Evolutionary conservation across 192 early-diverging fungal species (phyloP), one percentile per base, ranked within the genome.

Genomic region (Dissophora ornata): DNA sequence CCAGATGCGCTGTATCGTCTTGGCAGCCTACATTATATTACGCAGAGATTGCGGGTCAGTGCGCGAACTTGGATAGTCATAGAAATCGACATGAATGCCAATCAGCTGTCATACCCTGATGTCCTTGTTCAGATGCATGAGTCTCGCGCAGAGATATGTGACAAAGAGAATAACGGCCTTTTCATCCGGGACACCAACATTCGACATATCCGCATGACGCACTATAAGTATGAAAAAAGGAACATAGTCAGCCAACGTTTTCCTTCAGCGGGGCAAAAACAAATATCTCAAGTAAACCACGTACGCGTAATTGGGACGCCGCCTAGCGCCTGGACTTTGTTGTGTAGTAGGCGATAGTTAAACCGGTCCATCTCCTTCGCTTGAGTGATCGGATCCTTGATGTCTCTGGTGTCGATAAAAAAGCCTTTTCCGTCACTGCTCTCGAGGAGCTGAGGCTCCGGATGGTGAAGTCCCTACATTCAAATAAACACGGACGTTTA

Each of bases 111-210:
- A 12, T 64, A 69, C 75, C 26, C 79, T 58, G 34, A 80, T 80
- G 19, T 80, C 79, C 47, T 68, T 80, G 32, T 68, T 73, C 45
- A 80, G 32, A 48, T 80, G 79, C 61, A 80, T 80, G 29, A 80
- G 47, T 21, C 79, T 51, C 16, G 79, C 68, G 42, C 79, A 80
- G 40, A 80, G 59, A 47, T 80, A 80, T 2, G 79, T 63, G n/a
- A 80, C 79, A 44, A 73, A 80, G 10, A 73, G 24, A 44, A 80
- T 80, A 22, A 80, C 69, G 0, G 71, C 69, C 60, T 80, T 80
- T 40, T 80, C 79, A 19, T 80, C 79, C 9, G 79, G 79, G 16
- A 80, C 60, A 18, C 79, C 79, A 22, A 80, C 48, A 28, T 67
- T 62, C 7, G 65, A 74, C 59, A 80, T 60, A 33, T 80, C 79